phyloP scores from a whole-genome alignment of 192 early-diverging fungal genomes.

The Coemansia sp. region DNA sequence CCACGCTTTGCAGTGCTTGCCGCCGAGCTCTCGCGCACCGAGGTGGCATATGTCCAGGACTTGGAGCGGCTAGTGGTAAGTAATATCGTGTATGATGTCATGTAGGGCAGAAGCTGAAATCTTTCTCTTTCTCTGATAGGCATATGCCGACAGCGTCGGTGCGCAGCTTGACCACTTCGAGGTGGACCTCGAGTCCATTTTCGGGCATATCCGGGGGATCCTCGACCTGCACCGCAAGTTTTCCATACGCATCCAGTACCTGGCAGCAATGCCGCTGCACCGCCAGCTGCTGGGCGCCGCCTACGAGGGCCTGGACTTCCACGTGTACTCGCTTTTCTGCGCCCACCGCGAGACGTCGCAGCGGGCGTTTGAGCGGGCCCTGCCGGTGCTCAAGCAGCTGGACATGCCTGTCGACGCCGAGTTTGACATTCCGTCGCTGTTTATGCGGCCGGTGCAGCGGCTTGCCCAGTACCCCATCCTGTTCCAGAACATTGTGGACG shows the following conservation, averaged over 20 bases:
- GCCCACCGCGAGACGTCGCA: slow-evolving; percentile 30
- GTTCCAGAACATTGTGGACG: slow-evolving; percentile 44
- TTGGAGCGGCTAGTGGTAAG: slow-evolving; percentile 41
- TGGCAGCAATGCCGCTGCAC: slow-evolving; percentile 29
- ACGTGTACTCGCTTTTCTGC: slow-evolving; percentile 39
- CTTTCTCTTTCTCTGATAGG: slow-evolving; percentile 4
- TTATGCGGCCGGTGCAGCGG: slow-evolving; percentile 50
- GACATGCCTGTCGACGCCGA: slow-evolving; percentile 15
- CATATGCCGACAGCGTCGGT: slow-evolving; percentile 17
- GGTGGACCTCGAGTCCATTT: slow-evolving; percentile 23
- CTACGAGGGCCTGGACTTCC: slow-evolving; percentile 29
- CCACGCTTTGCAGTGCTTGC: slow-evolving; percentile 29
- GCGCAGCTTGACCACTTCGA: slow-evolving; percentile 15
- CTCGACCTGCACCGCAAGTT: slow-evolving; percentile 36
- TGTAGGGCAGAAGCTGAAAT: neutral
- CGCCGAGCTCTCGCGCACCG: slow-evolving; percentile 43
- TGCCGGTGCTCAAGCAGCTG: slow-evolving; percentile 19
- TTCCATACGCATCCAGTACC: slow-evolving; percentile 46
- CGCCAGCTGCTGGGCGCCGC: slow-evolving; percentile 31
- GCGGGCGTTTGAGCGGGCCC: slow-evolving; percentile 16
- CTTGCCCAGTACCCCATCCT: slow-evolving; percentile 50
- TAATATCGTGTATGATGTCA: neutral
- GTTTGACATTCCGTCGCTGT: slow-evolving; percentile 38
- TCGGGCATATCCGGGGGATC: slow-evolving; percentile 23
- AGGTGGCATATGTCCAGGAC: slow-evolving; percentile 51